A percentile compares a stretch with the other conserved stretches of the same genome.
These are phyloP conservation scores for Tylopilus rubrobrunneus DNA, from an alignment of 768 basidiomycete species.

Conservation along the genomic window DNA sequence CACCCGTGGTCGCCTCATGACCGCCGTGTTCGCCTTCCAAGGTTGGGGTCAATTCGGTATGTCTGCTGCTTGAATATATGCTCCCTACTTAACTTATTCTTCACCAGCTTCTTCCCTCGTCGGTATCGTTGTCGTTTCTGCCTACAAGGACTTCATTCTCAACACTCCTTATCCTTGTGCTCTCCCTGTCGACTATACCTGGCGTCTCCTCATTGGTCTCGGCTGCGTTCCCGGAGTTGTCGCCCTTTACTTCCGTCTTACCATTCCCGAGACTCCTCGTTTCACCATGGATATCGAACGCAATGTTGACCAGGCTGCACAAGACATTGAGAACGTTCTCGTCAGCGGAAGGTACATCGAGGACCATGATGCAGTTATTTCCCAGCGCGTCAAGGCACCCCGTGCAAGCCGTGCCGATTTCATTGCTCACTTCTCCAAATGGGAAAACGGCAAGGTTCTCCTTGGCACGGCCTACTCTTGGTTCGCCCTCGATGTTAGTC, in stretches of 20 bases:
- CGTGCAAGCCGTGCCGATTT: constrained; percentile 72
- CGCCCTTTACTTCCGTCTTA: constrained; percentile 89
- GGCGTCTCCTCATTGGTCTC: constrained; percentile 87
- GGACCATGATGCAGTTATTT: constrained; percentile 48
- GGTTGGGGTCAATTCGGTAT: constrained; percentile 83
- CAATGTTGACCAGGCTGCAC: constrained; percentile 69
- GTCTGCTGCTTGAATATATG: constrained; percentile 14
- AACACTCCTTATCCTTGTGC: constrained; percentile 36
- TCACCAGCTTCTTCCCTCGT: constrained; percentile 59
- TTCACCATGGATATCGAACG: constrained; percentile 89
- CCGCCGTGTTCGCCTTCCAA: constrained; percentile 80
- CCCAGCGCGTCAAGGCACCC: constrained; percentile 61
- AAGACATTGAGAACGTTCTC: constrained; percentile 71
- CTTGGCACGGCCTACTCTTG: constrained; percentile 78
- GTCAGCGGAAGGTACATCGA: constrained; percentile 41
- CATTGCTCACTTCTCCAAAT: constrained; percentile 57
- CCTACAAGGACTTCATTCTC: constrained; percentile 63
- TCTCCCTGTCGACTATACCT: constrained; percentile 65
- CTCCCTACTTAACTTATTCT: not conserved
- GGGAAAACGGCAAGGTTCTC: constrained; percentile 77
- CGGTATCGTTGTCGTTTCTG: constrained; percentile 56
- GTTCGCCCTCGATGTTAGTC: constrained; percentile 80
- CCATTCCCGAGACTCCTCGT: constrained; percentile 89
- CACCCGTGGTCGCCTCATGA: constrained; percentile 83
- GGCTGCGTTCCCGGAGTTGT: constrained; percentile 78